Base-by-base conservation (phyloP, 495 filamentous ascomycete genomes). In the Trichoderma reesei region DNA sequence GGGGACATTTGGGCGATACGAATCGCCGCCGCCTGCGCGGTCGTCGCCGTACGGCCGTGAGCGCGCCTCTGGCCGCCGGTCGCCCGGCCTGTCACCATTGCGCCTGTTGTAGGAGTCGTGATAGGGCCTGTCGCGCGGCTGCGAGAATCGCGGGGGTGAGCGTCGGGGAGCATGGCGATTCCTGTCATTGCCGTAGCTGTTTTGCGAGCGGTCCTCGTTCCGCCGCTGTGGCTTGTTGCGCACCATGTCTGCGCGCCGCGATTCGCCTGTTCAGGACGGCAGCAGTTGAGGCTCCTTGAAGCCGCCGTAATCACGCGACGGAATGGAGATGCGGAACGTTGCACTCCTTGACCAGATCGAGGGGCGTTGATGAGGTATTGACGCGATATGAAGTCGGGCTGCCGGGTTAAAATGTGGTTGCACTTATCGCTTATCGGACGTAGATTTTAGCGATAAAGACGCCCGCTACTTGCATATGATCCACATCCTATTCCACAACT, bases 1-100 rank as follows among this genome's bases (percentile, higher is more conserved):
- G 18, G 79, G 79, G 36, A 37, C 62, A 18, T 38, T 39, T 33
- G 64, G 64, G 1, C 44, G 59, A 18, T 65, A 65, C 14, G 64
- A 65, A 11, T 65, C 64, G 10, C n/a, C 41, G 26, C 34, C 44
- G 33, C 41, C 42, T 62, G 34, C 59, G 7, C 39, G 67, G 70
- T 72, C 51, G 34, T 56, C 51, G 51, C 10, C 26, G 14, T 56
- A 56, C 7, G 51, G 51, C 1, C 51, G 51, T 3, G 51, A 56
- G 26, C 26, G 20, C 18, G 51, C 11, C 3, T 56, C 51, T 34
- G 7, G 51, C 31, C 51, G 31, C 51, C 51, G 51, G 11, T 56
- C 31, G 8, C 51, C 51, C 1, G 26, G 18, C n/a, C n/a, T n/a
- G n/a, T n/a, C n/a, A n/a, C n/a, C n/a, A n/a, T n/a, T n/a, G 16